Percentiles rank a stretch among this genome's conserved stretches.
Conservation (phyloP, 495 filamentous ascomycete species). For the Penicillium cinerascens region DNA sequence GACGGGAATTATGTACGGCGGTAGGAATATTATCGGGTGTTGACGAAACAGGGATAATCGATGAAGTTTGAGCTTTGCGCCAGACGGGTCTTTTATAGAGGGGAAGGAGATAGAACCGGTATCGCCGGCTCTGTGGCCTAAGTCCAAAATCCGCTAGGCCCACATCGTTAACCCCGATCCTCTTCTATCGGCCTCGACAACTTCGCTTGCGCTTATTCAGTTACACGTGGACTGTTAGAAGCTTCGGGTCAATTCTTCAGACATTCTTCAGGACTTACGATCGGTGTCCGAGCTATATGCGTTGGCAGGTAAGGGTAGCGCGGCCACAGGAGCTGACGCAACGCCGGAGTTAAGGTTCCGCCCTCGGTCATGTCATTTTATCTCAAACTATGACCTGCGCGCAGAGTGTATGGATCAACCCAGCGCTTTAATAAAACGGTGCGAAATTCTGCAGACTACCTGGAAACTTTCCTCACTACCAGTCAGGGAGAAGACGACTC, state of each 20-base stretch:
- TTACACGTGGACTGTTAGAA: not conserved
- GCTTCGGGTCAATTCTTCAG: not conserved
- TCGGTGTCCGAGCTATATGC: slow-evolving; percentile 7
- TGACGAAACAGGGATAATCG: not conserved
- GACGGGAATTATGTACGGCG: not conserved
- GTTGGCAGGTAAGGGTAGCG: not conserved
- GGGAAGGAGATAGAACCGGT: no score
- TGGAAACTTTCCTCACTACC: no score
- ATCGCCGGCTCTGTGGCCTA: no score
- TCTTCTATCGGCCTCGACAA: not conserved
- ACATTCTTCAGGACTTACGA: not conserved
- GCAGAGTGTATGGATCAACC: no score
- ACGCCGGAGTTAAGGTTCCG: no score
- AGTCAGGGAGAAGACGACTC: no score
- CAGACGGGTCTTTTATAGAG: not conserved
- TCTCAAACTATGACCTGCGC: no score
- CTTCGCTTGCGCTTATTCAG: not conserved
- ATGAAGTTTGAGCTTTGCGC: not conserved
- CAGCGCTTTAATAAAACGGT: no score
- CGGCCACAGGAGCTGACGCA: no score
- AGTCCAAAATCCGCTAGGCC: no score
- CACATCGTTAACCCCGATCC: not conserved
- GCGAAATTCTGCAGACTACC: no score
- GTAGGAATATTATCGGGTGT: not conserved
- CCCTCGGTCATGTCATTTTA: no score